phyloP scores from a whole-genome alignment of 495 filamentous ascomycete species.

The Penicillium ucsense region DNA sequence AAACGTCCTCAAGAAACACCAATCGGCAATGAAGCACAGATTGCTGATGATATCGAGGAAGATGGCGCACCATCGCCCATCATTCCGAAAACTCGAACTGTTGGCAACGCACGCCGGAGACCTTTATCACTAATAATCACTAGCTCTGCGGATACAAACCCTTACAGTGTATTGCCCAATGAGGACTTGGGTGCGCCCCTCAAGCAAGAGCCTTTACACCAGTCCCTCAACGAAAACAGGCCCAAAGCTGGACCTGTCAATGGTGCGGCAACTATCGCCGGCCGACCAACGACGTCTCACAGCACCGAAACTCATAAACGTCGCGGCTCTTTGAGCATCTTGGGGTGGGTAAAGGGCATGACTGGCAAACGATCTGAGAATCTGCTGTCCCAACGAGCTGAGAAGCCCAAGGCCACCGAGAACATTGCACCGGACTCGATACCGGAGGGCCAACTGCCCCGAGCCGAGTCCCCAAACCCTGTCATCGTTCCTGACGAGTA shows the following conservation, averaged over 20 bases:
- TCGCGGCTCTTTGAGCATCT: conserved; percentile 31
- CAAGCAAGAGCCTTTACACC: conserved; percentile 12
- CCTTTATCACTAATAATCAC: conserved; percentile 15
- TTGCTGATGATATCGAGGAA: conserved; percentile 11
- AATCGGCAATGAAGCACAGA: conserved; percentile 8
- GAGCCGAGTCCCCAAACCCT: conserved; percentile 10
- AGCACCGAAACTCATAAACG: conserved; percentile 25
- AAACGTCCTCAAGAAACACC: conserved; percentile 22
- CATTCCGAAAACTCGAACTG: conserved; percentile 23
- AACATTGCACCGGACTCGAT: conserved; percentile 7
- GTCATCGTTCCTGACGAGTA: conserved; percentile 5
- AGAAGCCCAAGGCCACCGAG: conserved; percentile 16
- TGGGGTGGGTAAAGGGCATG: conserved; percentile 37
- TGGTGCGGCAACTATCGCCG: conserved; percentile 13
- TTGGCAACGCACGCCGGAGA: conserved; percentile 4
- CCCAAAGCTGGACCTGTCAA: conserved; percentile 3
- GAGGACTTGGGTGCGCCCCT: conserved; percentile 2
- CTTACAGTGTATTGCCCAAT: conserved; percentile 1
- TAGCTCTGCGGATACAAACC: conserved; percentile 6
- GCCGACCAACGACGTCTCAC: conserved; percentile 22
- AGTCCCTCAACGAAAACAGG: conserved; percentile 16
- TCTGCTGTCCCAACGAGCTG: neutral
- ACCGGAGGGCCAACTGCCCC: conserved; percentile 3
- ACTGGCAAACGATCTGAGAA: conserved; percentile 19
- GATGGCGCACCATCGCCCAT: conserved; percentile 30